These are phyloP conservation scores for Fraxinus americana DNA, from an alignment of 257 asterid genomes.

Conservation along the genomic window DNA sequence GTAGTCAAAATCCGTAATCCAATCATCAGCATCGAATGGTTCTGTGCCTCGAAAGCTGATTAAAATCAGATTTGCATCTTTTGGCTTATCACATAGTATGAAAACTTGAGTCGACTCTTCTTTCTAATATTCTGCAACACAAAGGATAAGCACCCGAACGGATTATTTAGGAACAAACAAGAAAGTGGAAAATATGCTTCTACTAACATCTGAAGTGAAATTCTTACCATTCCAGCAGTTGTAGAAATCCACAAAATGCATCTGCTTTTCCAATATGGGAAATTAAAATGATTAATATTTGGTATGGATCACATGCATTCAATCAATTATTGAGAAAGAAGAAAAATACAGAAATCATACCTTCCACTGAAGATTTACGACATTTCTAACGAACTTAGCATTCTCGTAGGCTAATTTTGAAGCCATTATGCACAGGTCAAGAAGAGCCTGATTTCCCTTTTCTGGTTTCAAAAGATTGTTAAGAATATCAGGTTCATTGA, in stretches of 20 bases:
- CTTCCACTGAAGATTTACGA: slow-evolving; percentile 80
- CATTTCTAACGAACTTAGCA: slow-evolving; percentile 52
- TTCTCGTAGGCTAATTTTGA: slow-evolving; percentile 29
- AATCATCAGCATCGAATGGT: slow-evolving; percentile 93
- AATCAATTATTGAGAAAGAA: not conserved
- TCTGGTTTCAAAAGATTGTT: not conserved
- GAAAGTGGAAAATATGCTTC: not conserved
- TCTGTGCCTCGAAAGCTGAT: slow-evolving; percentile 91
- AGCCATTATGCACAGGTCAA: slow-evolving; percentile 88
- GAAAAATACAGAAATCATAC: slow-evolving; percentile 32
- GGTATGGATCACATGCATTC: not conserved
- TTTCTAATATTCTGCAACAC: slow-evolving; percentile 65
- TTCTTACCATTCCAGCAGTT: slow-evolving; percentile 89
- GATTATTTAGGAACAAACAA: not conserved
- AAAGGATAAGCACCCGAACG: not conserved
- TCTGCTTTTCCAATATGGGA: slow-evolving; percentile 28
- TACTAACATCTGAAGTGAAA: not conserved
- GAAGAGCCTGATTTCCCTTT: slow-evolving; percentile 53
- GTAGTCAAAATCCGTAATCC: slow-evolving; percentile 45
- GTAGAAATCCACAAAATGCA: slow-evolving; percentile 87
- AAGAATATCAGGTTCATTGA: slow-evolving; percentile 12
- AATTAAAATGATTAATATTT: slow-evolving; percentile 13
- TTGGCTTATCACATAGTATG: slow-evolving; percentile 70
- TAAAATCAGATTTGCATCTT: slow-evolving; percentile 74
- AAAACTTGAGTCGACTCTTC: slow-evolving; percentile 83